A percentile compares a stretch with the other conserved stretches of the same genome.
These are phyloP conservation scores for Cenococcum geophilum DNA, from an alignment of 495 filamentous ascomycete genomes.

Conservation along the genomic window DNA sequence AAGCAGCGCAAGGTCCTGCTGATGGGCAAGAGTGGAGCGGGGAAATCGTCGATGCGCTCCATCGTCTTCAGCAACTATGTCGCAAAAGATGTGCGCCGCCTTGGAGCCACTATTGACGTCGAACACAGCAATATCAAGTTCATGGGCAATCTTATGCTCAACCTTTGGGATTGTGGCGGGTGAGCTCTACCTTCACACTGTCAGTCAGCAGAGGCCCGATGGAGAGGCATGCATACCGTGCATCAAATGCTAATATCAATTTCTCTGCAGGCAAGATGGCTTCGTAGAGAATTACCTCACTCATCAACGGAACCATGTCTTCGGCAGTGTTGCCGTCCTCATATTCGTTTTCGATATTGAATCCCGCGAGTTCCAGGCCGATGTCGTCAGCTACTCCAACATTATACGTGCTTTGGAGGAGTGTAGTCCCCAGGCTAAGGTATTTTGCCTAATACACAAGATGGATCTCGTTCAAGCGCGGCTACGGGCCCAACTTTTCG, in stretches of 20 bases:
- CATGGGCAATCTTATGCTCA: slow-evolving; percentile 91
- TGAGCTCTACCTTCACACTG: slow-evolving; percentile 35
- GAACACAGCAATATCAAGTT: slow-evolving; percentile 98
- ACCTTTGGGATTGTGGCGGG: slow-evolving; percentile 98
- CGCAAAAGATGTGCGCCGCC: slow-evolving; percentile 85
- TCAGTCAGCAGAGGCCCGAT: background rate
- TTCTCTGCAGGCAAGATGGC: slow-evolving; percentile 71
- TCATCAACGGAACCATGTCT: slow-evolving; percentile 90
- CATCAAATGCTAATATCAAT: slow-evolving; percentile 5
- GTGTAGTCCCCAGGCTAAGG: slow-evolving; percentile 72
- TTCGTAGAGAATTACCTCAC: slow-evolving; percentile 98
- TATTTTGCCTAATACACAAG: slow-evolving; percentile 95
- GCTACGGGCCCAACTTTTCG: slow-evolving; percentile 71
- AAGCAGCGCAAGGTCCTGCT: slow-evolving; percentile 44
- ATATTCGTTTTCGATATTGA: slow-evolving; percentile 99
- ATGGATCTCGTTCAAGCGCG: slow-evolving; percentile 91
- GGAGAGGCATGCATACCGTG: background rate
- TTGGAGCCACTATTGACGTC: slow-evolving; percentile 98
- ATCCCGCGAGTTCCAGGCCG: slow-evolving; percentile 83
- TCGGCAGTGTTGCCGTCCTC: slow-evolving; percentile 89
- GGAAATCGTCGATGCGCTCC: slow-evolving; percentile 97
- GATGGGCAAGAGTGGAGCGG: slow-evolving; percentile 92
- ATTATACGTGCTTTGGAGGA: slow-evolving; percentile 81
- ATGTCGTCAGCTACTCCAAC: slow-evolving; percentile 79
- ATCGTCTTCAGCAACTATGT: slow-evolving; percentile 99